Base-by-base conservation (phyloP, 345 rosid genomes). In the Euclidium syriacum region DNA sequence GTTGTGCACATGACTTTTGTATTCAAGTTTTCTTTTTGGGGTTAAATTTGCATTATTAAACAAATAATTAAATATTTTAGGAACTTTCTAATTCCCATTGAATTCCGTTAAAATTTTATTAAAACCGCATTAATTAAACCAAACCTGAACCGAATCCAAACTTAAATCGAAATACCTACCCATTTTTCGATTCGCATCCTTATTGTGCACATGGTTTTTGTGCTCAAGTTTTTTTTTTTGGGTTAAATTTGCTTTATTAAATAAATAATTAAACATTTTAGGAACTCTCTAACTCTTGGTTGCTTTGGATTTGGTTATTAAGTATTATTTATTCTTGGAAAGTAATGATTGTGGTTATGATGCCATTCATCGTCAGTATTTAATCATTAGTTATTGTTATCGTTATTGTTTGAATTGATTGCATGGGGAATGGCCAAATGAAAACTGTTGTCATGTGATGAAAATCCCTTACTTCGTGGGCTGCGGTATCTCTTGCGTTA, bases 401-500 rank as follows among this genome's bases (percentile, higher is more conserved):
- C 15, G 29, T 15, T 58, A 41, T 29, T 33, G 52, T 42, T 24
- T 14, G 43, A 43, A 46, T 52, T 52, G 62, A 70, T 47, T 53
- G 46, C 64, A 70, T 70, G 12, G 69, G 68, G 64, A 70, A 70
- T 8, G 30, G 26, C 32, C 34, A 62, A 30, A 17, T 39, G 58
- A 70, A 62, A 62, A 61, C 36, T 48, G 17, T 53, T 39, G 59
- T 62, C 75, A 70, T 70, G 70, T 63, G 75, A 40, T 27, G 35
- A 25, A 23, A 47, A 63, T 70, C 70, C 74, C 69, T 36, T 9
- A 26, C 42, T 52, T 43, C 20, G 35, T 54, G 74, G 74, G 42
- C 14, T 58, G 12, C 49, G 5, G 10, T 69, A 69, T 69, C 72
- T 67, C 34, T 32, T 20, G 3, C 34, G 22, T 67, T 18, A 30